Base-by-base conservation (phyloP, 306 rosid species). In the Vigna mungo region DNA sequence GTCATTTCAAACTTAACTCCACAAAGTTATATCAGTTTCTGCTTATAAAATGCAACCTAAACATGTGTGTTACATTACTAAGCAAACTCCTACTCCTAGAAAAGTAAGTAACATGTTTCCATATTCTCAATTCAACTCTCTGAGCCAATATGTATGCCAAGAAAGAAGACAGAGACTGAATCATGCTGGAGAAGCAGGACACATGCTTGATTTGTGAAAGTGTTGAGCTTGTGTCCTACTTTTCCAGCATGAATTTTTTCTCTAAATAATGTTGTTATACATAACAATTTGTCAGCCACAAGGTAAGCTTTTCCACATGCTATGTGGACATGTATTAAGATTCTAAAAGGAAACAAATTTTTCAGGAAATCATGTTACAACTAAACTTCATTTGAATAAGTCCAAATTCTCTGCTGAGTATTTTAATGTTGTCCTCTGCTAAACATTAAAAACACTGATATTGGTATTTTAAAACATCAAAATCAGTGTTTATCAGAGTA, bases 131-230 rank as follows among this genome's bases (percentile, higher is more conserved):
- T 67, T 74, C 60, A 74, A 14, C 54, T 53, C 51, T 59, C 21
- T 32, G 48, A 18, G 61, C 37, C 75, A 46, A 59, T 64, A 13
- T 23, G 59, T 20, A 17, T 69, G 23, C n/a, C 51, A 18, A 55
- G 37, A 53, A 78, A 71, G 23, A 69, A 21, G 21, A 23, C 66
- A 61, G 88, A 83, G 86, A 78, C 77, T 59, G 67, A 85, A 78
- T 85, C 91, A 80, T 41, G 93, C 72, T 88, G 95, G 95, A 93
- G 94, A 93, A 87, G 92, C 98, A 93, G 95, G 93, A 87, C 86
- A 92, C 97, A 80, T 90, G 97, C 93, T 85, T 71, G 80, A 77
- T 53, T 34, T 49, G 58, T 56, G 58, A 43, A 76, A 69, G 53
- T 52, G 80, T 65, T 51, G 60, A 77, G 85, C 86, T 54, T 89